Conservation (phyloP, 2,329 filamentous ascomycete species). For the Sporothrix sp. region DNA sequence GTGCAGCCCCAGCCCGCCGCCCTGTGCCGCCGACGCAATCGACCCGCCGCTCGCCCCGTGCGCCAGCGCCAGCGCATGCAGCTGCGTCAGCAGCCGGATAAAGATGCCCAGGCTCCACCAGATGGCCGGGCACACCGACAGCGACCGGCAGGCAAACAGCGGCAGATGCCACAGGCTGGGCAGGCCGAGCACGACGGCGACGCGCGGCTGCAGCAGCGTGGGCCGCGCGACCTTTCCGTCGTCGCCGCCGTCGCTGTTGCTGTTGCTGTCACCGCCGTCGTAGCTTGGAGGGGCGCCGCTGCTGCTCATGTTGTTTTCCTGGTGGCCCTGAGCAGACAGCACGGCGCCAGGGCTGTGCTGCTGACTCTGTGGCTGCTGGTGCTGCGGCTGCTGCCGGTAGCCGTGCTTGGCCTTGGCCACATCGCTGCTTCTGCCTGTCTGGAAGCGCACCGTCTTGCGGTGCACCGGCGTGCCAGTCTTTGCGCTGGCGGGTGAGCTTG, state of each 20-base stretch:
- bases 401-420: neutral
- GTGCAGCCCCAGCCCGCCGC: too few relatives aligned
- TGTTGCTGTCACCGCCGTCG: constrained; percentile 5
- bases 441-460: constrained; percentile 19
- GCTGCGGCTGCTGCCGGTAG: neutral
- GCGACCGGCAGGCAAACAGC: constrained; percentile 60
- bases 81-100: constrained; percentile 56
- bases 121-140: constrained; percentile 59
- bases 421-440: constrained; percentile 6
- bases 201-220: constrained; percentile 59
- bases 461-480: constrained; percentile 1
- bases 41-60: constrained; percentile 11
- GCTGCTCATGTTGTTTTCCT: neutral
- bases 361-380: neutral
- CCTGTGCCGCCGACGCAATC: too few relatives aligned
- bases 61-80: constrained; percentile 31
- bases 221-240: constrained; percentile 19
- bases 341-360: too few relatives aligned
- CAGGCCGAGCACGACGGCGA: constrained; percentile 69
- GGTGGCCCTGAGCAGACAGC: too few relatives aligned
- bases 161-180: constrained; percentile 63
- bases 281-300: constrained; percentile 1
- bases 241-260: neutral
- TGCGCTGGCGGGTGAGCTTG: neutral
- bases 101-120: constrained; percentile 63